Percentiles rank a stretch among this genome's conserved stretches.
phyloP scores from a whole-genome alignment of 306 rosid genomes.

The Pterocarpus santalinus region DNA sequence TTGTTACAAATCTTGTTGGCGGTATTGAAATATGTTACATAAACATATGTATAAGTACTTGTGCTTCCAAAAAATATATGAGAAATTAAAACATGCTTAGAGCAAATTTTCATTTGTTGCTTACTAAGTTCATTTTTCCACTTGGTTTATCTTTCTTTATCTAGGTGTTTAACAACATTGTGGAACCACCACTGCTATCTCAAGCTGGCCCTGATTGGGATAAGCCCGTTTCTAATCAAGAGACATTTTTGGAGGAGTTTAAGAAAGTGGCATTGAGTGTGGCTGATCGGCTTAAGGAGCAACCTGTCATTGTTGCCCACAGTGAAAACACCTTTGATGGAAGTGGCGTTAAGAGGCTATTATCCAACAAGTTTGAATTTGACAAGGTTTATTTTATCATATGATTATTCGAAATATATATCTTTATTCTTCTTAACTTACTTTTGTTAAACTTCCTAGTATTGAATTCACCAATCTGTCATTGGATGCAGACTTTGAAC shows the following conservation, averaged over 20 bases:
- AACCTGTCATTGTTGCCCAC: slow-evolving; percentile 88
- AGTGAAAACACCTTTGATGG: slow-evolving; percentile 93
- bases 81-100: neutral
- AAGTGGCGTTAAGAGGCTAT: slow-evolving; percentile 70
- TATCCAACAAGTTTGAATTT: slow-evolving; percentile 89
- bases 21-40: neutral
- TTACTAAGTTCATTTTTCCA: neutral
- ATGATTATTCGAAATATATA: neutral
- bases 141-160: slow-evolving; percentile 15
- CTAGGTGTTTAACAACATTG: slow-evolving; percentile 72
- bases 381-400: slow-evolving; percentile 73
- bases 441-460: neutral
- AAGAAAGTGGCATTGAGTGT: slow-evolving; percentile 67
- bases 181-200: slow-evolving; percentile 73
- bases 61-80: too few relatives aligned
- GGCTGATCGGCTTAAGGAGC: slow-evolving; percentile 72
- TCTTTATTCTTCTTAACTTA: slow-evolving; percentile 17
- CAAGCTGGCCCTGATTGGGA: slow-evolving; percentile 57
- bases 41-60: too few relatives aligned
- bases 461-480: slow-evolving; percentile 20
- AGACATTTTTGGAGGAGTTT: slow-evolving; percentile 75
- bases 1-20: slow-evolving; percentile 33
- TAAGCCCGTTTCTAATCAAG: slow-evolving; percentile 64
- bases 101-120: neutral
- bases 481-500: slow-evolving; percentile 67